These are phyloP conservation scores for Przewalskia tangutica DNA, from an alignment of 257 asterid genomes.

Conservation along the genomic window DNA sequence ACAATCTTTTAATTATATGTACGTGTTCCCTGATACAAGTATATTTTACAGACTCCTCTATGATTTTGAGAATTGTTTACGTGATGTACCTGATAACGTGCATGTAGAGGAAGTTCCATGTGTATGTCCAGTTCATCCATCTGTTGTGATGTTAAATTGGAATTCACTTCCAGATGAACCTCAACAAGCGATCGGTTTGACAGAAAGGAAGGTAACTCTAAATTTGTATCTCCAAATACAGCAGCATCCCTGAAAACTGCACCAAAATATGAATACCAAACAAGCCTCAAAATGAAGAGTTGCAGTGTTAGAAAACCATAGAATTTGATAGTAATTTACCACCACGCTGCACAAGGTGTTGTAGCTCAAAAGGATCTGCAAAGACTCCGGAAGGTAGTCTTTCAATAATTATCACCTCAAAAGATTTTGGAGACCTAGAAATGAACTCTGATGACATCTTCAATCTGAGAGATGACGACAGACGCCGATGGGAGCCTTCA, in stretches of 20 bases:
- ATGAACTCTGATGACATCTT: neutral
- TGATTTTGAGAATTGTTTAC: neutral
- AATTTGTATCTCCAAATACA: constrained; percentile 79
- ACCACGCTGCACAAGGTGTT: constrained; percentile 7
- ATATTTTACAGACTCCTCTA: no score
- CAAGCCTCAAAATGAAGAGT: no score
- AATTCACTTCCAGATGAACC: constrained; percentile 39
- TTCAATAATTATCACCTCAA: constrained; percentile 42
- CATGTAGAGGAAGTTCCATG: constrained; percentile 61
- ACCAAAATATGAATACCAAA: neutral
- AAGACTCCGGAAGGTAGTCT: constrained; percentile 68
- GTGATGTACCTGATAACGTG: constrained; percentile 57
- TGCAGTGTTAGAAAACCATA: neutral
- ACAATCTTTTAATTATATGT: neutral
- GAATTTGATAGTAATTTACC: constrained; percentile 26
- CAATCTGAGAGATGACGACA: no score
- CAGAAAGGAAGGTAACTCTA: constrained; percentile 67
- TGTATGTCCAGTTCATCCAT: constrained; percentile 27
- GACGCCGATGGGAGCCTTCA: no score
- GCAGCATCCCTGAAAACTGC: constrained; percentile 57
- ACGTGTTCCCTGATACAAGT: neutral
- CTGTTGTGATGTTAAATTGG: constrained; percentile 13
- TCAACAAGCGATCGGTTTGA: constrained; percentile 68
- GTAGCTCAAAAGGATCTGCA: constrained; percentile 86
- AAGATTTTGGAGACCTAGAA: constrained; percentile 18